A percentile compares a stretch with the other conserved stretches of the same genome.
phyloP scores from a whole-genome alignment of 164 flowering plant genomes.

The Hamamelis virginiana region DNA sequence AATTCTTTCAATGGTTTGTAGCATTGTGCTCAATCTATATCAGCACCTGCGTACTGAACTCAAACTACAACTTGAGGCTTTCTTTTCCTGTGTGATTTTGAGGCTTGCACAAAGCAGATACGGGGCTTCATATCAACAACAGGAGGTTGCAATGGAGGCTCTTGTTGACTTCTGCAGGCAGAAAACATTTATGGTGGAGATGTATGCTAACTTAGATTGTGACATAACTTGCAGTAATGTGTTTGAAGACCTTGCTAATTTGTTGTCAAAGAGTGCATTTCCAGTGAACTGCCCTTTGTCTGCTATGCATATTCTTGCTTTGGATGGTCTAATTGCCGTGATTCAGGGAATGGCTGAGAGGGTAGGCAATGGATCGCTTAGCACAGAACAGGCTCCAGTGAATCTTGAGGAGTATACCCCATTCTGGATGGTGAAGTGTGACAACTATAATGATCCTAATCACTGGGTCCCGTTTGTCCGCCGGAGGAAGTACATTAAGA shows the following conservation, averaged over 20 bases:
- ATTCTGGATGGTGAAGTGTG: slow-evolving; percentile 27
- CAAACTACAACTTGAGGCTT: slow-evolving; percentile 27
- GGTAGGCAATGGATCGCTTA: slow-evolving; percentile 16
- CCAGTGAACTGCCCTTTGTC: slow-evolving; percentile 25
- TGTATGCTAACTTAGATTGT: slow-evolving; percentile 33
- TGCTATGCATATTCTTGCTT: slow-evolving; percentile 28
- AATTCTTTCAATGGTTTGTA: slow-evolving; percentile 25
- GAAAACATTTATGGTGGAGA: slow-evolving; percentile 25
- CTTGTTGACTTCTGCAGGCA: slow-evolving; percentile 27
- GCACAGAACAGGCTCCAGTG: slow-evolving; percentile 8
- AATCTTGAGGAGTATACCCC: slow-evolving; percentile 24
- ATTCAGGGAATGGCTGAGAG: slow-evolving; percentile 28
- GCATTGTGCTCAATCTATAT: slow-evolving; percentile 26
- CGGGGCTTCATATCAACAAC: slow-evolving; percentile 23
- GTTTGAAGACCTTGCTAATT: slow-evolving; percentile 26
- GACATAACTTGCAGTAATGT: slow-evolving; percentile 30
- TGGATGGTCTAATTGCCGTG: slow-evolving; percentile 24
- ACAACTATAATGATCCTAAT: slow-evolving; percentile 21
- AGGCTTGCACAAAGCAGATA: slow-evolving; percentile 25
- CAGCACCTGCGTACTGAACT: slow-evolving; percentile 22
- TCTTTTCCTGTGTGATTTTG: slow-evolving; percentile 27
- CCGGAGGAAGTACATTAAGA: slow-evolving; percentile 23
- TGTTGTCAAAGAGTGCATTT: slow-evolving; percentile 26
- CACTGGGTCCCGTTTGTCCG: slow-evolving; percentile 27
- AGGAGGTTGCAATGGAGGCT: slow-evolving; percentile 32